A percentile compares a stretch with the other conserved stretches of the same genome.
These are phyloP conservation scores for Talaromyces nanjingensis DNA, from an alignment of 495 filamentous ascomycete genomes.

Conservation along the genomic window DNA sequence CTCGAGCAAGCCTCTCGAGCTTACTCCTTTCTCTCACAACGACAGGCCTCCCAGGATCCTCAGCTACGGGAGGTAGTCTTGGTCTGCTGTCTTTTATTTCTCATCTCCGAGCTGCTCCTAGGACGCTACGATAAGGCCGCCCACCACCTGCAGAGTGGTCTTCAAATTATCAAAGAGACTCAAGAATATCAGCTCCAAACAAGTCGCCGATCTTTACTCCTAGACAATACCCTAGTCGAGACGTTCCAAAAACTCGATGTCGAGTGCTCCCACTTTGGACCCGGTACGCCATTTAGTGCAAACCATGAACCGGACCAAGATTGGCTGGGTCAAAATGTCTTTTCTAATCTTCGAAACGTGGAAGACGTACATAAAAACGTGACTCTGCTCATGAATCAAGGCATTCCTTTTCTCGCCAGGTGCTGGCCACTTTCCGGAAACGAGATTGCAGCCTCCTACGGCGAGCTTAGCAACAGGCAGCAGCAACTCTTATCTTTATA, in stretches of 20 bases:
- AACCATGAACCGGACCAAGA: not conserved
- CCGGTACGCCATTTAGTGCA: not conserved
- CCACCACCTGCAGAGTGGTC: constrained; percentile 16
- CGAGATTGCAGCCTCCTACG: constrained; percentile 11
- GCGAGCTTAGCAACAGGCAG: constrained; percentile 10
- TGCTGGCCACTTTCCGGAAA: constrained; percentile 14
- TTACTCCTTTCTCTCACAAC: constrained; percentile 10
- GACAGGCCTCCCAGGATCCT: constrained; percentile 16
- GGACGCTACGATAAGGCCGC: constrained; percentile 15
- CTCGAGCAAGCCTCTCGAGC: constrained; percentile 16
- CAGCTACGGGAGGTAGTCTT: constrained; percentile 12
- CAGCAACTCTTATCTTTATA: constrained; percentile 9
- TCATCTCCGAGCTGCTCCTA: constrained; percentile 13
- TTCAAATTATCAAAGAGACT: constrained; percentile 11
- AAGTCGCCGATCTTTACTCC: not conserved
- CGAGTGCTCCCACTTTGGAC: not conserved
- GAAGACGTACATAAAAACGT: not conserved
- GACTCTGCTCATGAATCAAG: constrained; percentile 9
- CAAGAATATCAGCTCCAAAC: not conserved
- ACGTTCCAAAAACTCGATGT: not conserved
- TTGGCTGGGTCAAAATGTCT: not conserved
- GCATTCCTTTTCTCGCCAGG: constrained; percentile 14
- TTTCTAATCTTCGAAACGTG: too few relatives aligned
- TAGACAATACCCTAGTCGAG: not conserved
- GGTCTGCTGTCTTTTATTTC: constrained; percentile 19